These are phyloP conservation scores for Pichia sp. DNA, from an alignment of 1,139 yeast genomes.

Conservation along the genomic window DNA sequence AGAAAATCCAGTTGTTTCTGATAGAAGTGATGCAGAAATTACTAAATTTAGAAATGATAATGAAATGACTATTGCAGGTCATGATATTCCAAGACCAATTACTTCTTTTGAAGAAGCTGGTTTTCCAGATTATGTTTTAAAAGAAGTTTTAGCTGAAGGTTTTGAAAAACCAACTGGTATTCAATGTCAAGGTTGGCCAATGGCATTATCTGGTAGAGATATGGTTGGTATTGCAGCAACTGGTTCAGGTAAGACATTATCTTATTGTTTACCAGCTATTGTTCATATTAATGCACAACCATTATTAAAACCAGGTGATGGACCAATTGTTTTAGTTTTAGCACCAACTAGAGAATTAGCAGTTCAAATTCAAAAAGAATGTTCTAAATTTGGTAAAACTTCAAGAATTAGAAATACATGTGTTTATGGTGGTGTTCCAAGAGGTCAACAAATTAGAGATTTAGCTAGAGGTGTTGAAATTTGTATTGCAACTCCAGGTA, in stretches of 20 bases:
- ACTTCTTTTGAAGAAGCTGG: slow-evolving; percentile 93
- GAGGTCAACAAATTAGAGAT: slow-evolving; percentile 95
- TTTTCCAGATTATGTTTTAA: slow-evolving; percentile 87
- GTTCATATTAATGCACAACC: slow-evolving; percentile 99
- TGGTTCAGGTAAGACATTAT: slow-evolving; percentile 97
- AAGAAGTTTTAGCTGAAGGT: slow-evolving; percentile 86
- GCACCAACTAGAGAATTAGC: slow-evolving; percentile 99
- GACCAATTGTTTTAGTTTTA: slow-evolving; percentile 90
- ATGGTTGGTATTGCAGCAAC: slow-evolving; percentile 99
- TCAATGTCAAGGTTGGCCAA: slow-evolving; percentile 99
- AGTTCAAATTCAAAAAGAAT: slow-evolving; percentile 92
- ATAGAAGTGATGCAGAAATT: slow-evolving; percentile 70
- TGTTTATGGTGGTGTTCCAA: slow-evolving; percentile 99
- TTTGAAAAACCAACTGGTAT: slow-evolving; percentile 92
- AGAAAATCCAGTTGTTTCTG: slow-evolving; percentile 74
- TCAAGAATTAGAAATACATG: slow-evolving; percentile 95
- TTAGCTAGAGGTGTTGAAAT: slow-evolving; percentile 93
- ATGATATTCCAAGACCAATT: slow-evolving; percentile 90
- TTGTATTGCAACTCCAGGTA: slow-evolving; percentile 96
- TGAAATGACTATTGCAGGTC: slow-evolving; percentile 82
- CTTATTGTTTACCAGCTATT: slow-evolving; percentile 93
- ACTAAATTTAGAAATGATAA: slow-evolving; percentile 68
- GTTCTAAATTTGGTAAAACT: slow-evolving; percentile 86
- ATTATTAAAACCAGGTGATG: slow-evolving; percentile 85
- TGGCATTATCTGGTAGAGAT: slow-evolving; percentile 98